phyloP scores from a whole-genome alignment of 2,329 filamentous ascomycete genomes.

The Claviceps fusiformis region DNA sequence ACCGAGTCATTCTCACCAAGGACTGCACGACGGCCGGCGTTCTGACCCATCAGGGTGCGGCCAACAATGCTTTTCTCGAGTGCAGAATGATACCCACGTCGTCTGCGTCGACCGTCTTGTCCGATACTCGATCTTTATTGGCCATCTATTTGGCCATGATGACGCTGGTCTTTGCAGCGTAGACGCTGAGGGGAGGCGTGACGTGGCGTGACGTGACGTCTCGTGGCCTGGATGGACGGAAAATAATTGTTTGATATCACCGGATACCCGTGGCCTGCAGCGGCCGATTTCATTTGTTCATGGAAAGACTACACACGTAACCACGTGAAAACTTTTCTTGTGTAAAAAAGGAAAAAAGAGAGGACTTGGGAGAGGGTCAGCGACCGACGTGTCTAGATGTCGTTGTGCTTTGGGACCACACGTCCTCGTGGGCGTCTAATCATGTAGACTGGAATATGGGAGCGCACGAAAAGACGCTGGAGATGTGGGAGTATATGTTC shows the following conservation, averaged over 20 bases:
- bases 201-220: too few relatives aligned
- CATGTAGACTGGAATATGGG: too few relatives aligned
- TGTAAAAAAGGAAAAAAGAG: too few relatives aligned
- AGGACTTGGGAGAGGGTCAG: too few relatives aligned
- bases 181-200: background rate
- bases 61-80: constrained; percentile 3
- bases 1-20: constrained; percentile 48
- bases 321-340: too few relatives aligned
- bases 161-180: background rate
- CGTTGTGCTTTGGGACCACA: too few relatives aligned
- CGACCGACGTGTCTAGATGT: too few relatives aligned
- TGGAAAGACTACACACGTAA: background rate
- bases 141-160: background rate
- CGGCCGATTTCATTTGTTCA: background rate
- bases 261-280: background rate
- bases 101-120: background rate
- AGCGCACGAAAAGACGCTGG: too few relatives aligned
- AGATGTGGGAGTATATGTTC: too few relatives aligned
- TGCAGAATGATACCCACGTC: constrained; percentile 1
- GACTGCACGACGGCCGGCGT: constrained; percentile 40
- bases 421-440: too few relatives aligned
- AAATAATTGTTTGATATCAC: background rate
- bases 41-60: constrained; percentile 38
- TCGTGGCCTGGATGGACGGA: too few relatives aligned
- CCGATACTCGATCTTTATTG: background rate